A percentile compares a stretch with the other conserved stretches of the same genome.
These are phyloP conservation scores for Trematosphaeria pertusa DNA, from an alignment of 2,329 filamentous ascomycete genomes.

Conservation along the genomic window DNA sequence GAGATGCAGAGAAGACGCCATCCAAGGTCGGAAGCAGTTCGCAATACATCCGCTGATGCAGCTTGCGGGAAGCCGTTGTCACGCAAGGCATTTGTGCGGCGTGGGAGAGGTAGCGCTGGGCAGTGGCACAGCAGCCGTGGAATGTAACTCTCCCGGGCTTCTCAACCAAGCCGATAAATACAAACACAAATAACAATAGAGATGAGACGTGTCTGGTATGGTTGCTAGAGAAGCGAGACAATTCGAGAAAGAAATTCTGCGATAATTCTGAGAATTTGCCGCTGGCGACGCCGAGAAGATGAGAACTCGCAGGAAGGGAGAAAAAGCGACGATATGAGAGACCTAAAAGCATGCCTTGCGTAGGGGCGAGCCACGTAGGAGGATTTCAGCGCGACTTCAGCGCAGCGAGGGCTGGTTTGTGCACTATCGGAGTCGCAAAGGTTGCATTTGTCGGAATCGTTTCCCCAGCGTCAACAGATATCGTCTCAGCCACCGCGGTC, in stretches of 20 bases:
- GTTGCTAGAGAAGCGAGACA: constrained; percentile 9
- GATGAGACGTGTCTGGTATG: constrained; percentile 18
- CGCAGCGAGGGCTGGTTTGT: constrained; percentile 12
- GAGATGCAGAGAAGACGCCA: constrained; percentile 22
- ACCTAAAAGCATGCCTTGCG: constrained; percentile 8
- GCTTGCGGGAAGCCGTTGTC: constrained; percentile 38
- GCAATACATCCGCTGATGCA: constrained; percentile 34
- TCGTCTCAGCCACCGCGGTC: constrained; percentile 11
- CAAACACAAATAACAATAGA: constrained; percentile 25
- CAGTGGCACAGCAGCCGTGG: constrained; percentile 36
- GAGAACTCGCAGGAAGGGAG: constrained; percentile 16
- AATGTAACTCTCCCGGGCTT: constrained; percentile 40
- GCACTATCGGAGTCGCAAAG: constrained; percentile 10
- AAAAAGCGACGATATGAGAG: constrained; percentile 5
- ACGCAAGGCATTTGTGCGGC: constrained; percentile 38
- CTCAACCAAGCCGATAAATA: constrained; percentile 18
- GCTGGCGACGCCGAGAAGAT: constrained; percentile 3
- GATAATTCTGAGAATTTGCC: not conserved
- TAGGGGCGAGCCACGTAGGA: not conserved
- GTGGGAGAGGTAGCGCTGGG: constrained; percentile 27
- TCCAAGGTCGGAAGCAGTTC: constrained; percentile 34
- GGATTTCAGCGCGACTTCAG: not conserved
- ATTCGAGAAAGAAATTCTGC: not conserved
- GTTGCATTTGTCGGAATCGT: constrained; percentile 13
- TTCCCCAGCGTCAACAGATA: not conserved